Base-by-base conservation (phyloP, 805 yeast species). In the Huiozyma naganishii region DNA sequence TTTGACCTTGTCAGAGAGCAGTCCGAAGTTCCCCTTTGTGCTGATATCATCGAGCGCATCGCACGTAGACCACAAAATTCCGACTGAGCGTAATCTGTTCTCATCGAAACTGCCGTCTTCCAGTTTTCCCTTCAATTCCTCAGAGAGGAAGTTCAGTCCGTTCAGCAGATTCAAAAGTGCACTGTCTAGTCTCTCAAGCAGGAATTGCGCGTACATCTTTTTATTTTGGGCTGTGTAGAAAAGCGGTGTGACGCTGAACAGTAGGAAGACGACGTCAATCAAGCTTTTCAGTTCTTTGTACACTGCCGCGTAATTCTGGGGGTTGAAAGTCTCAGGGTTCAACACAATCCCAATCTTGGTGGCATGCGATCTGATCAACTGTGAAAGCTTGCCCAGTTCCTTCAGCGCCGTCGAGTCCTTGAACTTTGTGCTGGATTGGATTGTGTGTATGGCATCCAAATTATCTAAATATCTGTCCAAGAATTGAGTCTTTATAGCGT, bases 1-100 rank as follows among this genome's bases (percentile, higher is more conserved):
- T 32, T 50, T 50, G 4, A 82, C 61, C 43, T 71, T 72, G 29
- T 52, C 51, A 32, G 72, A 73, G 42, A 83, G 61, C 1, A 78
- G 53, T 2, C 79, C 82, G 12, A 76, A 48, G 40, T 76, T 72
- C 0, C 87, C 87, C 27, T 58, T 62, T 17, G 65, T 62, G 5
- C 74, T 52, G 13, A 74, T 54, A 7, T 61, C 57, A 8, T 62
- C 58, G 7, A 83, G 41, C 0, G 55, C 52, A 44, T 79, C 83
- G 57, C 88, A 80, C 32, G 66, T 59, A n/a, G 76, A 70, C 94
- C 94, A 85, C 4, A 84, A 67, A 54, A 73, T 72, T 11, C 88
- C 92, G 17, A 83, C 74, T 0, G 76, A 67, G 1, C 76, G 62
- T 29, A 84, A 62, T 52, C 89, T 68, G 4, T 64, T 69, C 30